Percentiles rank a stretch among this genome's conserved stretches.
Evolutionary conservation across 2,329 filamentous ascomycete species (phyloP).

Genomic region (Beauveria scarabaeidicola): DNA sequence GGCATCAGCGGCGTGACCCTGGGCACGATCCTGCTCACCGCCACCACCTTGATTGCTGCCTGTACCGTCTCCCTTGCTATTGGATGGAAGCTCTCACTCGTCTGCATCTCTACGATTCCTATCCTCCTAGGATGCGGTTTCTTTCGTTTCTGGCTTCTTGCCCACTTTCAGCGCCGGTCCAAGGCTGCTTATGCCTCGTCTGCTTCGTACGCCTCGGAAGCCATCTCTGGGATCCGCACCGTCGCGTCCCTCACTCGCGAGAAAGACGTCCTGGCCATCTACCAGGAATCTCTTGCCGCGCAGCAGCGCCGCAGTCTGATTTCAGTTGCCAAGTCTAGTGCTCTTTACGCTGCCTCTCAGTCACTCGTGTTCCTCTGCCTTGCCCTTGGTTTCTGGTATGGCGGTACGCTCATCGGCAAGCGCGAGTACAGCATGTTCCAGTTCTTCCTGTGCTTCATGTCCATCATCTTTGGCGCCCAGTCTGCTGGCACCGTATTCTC

Average conservation of each 20-base stretch:
- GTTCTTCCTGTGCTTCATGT: conserved; percentile 86
- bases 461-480: conserved; percentile 85
- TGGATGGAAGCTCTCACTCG: conserved; percentile 81
- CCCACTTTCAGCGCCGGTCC: conserved; percentile 68
- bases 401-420: conserved; percentile 64
- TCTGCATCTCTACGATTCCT: conserved; percentile 71
- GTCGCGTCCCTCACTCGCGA: conserved; percentile 88
- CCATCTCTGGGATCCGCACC: conserved; percentile 86
- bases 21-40: conserved; percentile 74
- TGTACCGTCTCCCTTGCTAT: conserved; percentile 63
- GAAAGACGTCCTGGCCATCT: conserved; percentile 65
- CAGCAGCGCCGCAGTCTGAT: conserved; percentile 62
- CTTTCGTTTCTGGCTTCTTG: conserved; percentile 77
- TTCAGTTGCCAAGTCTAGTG: conserved; percentile 68
- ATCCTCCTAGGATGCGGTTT: conserved; percentile 74
- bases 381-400: conserved; percentile 89
- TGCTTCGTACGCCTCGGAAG: conserved; percentile 84
- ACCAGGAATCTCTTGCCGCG: conserved; percentile 54
- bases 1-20: conserved; percentile 83
- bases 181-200: conserved; percentile 73
- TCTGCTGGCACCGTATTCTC: conserved; percentile 84
- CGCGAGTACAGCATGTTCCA: conserved; percentile 69
- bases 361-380: conserved; percentile 76
- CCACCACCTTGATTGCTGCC: conserved; percentile 69
- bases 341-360: conserved; percentile 77